Percentiles rank a stretch among this genome's conserved stretches.
Conservation (phyloP, 306 rosid genomes). For the Albizia julibrissin region DNA sequence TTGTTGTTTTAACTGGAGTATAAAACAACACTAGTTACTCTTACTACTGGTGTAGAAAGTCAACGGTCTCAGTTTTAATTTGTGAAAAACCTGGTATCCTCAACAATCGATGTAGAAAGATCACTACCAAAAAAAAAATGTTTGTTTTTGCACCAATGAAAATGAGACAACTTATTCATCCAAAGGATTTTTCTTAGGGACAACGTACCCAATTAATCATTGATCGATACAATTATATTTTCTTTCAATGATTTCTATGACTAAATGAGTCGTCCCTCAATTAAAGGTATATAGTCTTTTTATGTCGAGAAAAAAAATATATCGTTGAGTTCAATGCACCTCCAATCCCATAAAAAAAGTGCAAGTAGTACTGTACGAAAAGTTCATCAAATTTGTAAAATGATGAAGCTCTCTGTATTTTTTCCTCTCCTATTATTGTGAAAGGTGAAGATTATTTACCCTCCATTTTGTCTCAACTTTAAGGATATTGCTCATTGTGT, state of each 20-base stretch:
- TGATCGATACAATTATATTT: background rate
- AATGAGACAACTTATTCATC: too few species aligned
- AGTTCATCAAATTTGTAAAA: background rate
- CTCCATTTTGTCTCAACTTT: background rate
- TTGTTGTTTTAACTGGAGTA: too few species aligned
- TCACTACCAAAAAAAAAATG: too few species aligned
- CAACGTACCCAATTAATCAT: background rate
- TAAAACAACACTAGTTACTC: too few species aligned
- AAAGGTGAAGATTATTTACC: background rate
- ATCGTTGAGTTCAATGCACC: slow-evolving; percentile 7
- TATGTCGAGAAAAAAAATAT: background rate
- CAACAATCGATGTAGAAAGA: too few species aligned
- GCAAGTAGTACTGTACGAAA: background rate
- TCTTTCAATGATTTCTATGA: background rate
- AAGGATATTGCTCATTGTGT: background rate
- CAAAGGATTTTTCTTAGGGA: too few species aligned
- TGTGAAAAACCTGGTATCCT: too few species aligned
- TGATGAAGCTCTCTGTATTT: background rate
- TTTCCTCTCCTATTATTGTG: background rate
- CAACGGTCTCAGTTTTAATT: too few species aligned
- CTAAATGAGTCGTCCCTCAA: background rate
- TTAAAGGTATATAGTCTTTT: background rate
- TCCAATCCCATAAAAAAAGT: background rate
- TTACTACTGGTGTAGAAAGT: too few species aligned
- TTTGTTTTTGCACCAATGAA: too few species aligned